These are phyloP conservation scores for Amaranthus tricolor DNA, from an alignment of 179 eudicot species.

Conservation along the genomic window DNA sequence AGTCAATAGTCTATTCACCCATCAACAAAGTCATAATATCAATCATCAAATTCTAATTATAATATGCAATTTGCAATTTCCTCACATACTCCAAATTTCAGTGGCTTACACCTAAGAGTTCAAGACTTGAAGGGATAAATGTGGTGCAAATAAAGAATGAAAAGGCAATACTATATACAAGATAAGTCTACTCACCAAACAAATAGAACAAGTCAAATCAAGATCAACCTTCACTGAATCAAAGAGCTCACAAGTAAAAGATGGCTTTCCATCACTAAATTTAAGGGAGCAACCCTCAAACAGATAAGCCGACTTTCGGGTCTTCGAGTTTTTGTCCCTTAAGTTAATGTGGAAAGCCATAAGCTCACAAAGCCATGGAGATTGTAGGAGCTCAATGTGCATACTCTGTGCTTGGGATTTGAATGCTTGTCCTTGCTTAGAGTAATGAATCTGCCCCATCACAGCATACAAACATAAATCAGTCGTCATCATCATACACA, in stretches of 20 bases:
- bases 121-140: neutral
- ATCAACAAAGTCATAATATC: neutral
- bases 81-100: neutral
- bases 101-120: conserved; percentile 2
- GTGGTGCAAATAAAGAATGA: neutral
- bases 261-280: conserved; percentile 67
- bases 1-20: conserved; percentile 11
- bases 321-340: conserved; percentile 45
- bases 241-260: conserved; percentile 75
- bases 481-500: neutral
- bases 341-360: conserved; percentile 89
- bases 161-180: neutral
- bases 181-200: conserved; percentile 59
- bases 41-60: neutral
- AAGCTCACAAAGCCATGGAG: conserved; percentile 97
- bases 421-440: conserved; percentile 90
- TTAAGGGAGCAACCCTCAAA: conserved; percentile 63
- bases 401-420: conserved; percentile 79
- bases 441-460: conserved; percentile 62
- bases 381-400: conserved; percentile 89
- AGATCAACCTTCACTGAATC: conserved; percentile 85
- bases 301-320: conserved; percentile 36
- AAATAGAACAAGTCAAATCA: conserved; percentile 88
- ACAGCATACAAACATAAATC: conserved; percentile 4
- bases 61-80: neutral